Conservation (phyloP, 164 flowering plant species). For the Taxillus chinensis region DNA sequence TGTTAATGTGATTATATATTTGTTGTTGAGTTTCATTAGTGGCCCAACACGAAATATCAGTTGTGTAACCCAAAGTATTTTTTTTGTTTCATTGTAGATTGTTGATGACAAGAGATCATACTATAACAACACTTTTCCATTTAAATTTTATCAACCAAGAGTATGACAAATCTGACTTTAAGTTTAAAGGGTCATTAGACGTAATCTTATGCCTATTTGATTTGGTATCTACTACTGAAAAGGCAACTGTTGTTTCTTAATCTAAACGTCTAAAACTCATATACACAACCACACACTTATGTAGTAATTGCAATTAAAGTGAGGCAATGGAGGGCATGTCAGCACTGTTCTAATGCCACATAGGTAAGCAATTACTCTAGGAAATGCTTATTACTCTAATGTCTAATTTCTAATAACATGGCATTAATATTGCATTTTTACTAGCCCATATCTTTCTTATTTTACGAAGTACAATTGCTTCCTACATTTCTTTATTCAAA, state of each 20-base stretch:
- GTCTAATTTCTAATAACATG: too few species aligned
- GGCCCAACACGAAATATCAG: too few species aligned
- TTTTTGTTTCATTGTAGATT: too few species aligned
- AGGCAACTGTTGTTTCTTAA: conserved; percentile 31
- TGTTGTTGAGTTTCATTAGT: too few species aligned
- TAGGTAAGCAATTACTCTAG: conserved; percentile 33
- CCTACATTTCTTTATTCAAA: too few species aligned
- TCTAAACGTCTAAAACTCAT: too few species aligned
- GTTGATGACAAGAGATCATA: not conserved
- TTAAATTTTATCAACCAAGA: conserved; percentile 2
- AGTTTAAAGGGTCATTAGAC: conserved; percentile 79
- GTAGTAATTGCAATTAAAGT: conserved; percentile 89
- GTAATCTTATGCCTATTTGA: conserved; percentile 83
- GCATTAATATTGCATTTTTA: too few species aligned
- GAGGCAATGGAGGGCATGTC: conserved; percentile 94
- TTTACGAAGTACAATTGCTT: too few species aligned
- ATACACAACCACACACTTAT: not conserved
- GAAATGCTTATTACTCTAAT: too few species aligned
- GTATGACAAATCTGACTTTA: conserved; percentile 64
- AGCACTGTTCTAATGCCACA: conserved; percentile 89
- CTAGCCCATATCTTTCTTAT: too few species aligned
- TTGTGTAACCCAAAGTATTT: too few species aligned
- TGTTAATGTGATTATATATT: too few species aligned
- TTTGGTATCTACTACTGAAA: conserved; percentile 92
- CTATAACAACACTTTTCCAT: not conserved